phyloP scores from a whole-genome alignment of 768 basidiomycete species.

The Lyophyllum shimeji region DNA sequence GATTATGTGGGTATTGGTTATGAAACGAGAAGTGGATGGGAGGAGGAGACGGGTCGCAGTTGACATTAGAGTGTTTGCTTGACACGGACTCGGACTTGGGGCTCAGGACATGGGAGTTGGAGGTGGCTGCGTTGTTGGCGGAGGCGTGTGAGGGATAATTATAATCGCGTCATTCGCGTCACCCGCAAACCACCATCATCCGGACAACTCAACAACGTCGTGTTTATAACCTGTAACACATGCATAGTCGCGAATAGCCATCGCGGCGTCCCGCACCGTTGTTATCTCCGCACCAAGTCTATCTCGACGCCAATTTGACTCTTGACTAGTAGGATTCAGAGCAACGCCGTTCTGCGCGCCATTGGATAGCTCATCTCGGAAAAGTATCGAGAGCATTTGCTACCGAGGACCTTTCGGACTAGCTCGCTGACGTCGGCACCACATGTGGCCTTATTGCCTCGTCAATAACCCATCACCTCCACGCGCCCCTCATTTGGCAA shows the following conservation, averaged over 20 bases:
- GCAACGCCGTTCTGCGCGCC: too few relatives aligned
- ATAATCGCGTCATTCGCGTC: neutral
- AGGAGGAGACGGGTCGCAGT: constrained; percentile 9
- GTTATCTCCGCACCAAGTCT: neutral
- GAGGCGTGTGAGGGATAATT: neutral
- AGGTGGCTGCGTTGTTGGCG: neutral
- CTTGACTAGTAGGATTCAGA: too few relatives aligned
- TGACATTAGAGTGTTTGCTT: constrained; percentile 11
- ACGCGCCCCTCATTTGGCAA: too few relatives aligned
- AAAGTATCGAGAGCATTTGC: too few relatives aligned
- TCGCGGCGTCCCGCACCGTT: neutral
- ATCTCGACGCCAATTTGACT: neutral
- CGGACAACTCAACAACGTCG: neutral
- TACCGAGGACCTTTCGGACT: too few relatives aligned
- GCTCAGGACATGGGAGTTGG: constrained; percentile 6
- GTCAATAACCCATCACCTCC: too few relatives aligned
- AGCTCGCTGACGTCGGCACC: too few relatives aligned
- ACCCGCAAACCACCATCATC: neutral
- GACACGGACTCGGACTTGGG: neutral
- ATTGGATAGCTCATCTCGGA: too few relatives aligned
- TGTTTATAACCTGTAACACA: neutral
- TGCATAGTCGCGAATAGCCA: neutral
- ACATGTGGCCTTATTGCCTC: too few relatives aligned
- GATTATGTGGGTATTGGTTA: constrained; percentile 4
- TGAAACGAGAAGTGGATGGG: constrained; percentile 4